Conservation (phyloP, 2,329 filamentous ascomycete genomes). For the Colletotrichum lupini region DNA sequence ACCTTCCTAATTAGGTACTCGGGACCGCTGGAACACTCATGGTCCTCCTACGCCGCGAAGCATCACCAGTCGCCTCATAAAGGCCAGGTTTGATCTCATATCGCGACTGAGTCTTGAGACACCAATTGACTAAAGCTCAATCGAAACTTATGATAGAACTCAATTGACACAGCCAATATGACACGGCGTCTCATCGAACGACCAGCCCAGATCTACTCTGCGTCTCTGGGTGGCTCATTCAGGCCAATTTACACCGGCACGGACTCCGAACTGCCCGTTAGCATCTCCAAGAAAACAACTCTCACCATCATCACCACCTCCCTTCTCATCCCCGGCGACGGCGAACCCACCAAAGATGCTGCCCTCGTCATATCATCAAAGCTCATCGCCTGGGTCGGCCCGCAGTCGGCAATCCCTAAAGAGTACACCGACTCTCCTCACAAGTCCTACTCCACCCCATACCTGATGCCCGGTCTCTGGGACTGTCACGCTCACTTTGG, state of each 20-base stretch:
- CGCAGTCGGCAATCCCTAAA: constrained; percentile 41
- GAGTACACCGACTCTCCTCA: constrained; percentile 44
- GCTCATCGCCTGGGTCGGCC: constrained; percentile 54
- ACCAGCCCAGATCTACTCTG: constrained; percentile 41
- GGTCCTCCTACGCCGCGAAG: neutral
- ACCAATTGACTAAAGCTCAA: neutral
- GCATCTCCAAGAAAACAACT: constrained; percentile 40
- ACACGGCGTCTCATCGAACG: constrained; percentile 17
- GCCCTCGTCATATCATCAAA: constrained; percentile 51
- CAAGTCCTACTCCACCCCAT: constrained; percentile 49
- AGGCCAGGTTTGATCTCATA: too few species aligned
- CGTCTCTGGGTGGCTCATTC: constrained; percentile 43
- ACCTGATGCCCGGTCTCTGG: constrained; percentile 64
- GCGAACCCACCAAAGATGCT: constrained; percentile 51
- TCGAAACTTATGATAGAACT: neutral
- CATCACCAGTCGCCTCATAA: neutral
- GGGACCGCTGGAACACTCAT: neutral
- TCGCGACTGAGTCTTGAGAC: too few species aligned
- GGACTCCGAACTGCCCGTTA: neutral
- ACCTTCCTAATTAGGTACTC: constrained; percentile 1
- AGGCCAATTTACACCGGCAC: constrained; percentile 13
- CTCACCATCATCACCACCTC: constrained; percentile 42
- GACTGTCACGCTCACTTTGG: constrained; percentile 62
- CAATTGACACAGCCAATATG: neutral
- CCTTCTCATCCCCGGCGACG: constrained; percentile 60